These are phyloP conservation scores for Fusarium proliferatum DNA, from an alignment of 2,329 filamentous ascomycete species.

Conservation along the genomic window DNA sequence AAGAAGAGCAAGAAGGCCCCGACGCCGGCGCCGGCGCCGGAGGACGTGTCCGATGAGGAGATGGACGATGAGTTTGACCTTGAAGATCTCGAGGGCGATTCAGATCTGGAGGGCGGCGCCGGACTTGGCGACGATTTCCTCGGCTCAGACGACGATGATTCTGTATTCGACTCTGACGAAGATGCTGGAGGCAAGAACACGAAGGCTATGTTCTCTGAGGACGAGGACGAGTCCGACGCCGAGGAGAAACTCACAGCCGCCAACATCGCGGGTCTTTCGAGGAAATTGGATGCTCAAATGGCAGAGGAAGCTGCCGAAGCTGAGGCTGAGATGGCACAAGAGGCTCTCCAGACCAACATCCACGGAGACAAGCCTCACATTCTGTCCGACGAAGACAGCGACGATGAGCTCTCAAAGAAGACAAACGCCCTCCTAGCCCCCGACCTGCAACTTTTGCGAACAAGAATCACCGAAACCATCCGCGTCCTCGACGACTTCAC, in stretches of 20 bases:
- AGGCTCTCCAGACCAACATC: conserved; percentile 93
- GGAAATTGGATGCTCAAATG: conserved; percentile 81
- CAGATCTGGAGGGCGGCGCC: conserved; percentile 50
- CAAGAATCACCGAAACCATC: conserved; percentile 91
- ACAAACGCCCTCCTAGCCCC: conserved; percentile 78
- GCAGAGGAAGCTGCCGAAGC: conserved; percentile 85
- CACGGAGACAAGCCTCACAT: conserved; percentile 77
- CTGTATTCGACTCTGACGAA: conserved; percentile 79
- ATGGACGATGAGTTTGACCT: conserved; percentile 56
- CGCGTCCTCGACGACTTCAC: conserved; percentile 90
- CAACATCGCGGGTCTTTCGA: conserved; percentile 92
- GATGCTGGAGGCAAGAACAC: conserved; percentile 61
- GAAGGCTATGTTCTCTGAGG: conserved; percentile 88
- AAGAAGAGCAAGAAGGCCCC: conserved; percentile 48
- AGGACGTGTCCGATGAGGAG: conserved; percentile 58
- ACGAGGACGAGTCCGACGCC: conserved; percentile 87
- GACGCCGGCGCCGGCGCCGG: conserved; percentile 57
- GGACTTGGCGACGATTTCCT: conserved; percentile 70
- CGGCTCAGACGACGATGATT: conserved; percentile 66
- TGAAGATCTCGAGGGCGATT: conserved; percentile 59
- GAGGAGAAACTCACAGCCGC: conserved; percentile 94
- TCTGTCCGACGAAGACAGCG: conserved; percentile 71
- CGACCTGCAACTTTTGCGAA: conserved; percentile 88
- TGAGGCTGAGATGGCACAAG: conserved; percentile 86
- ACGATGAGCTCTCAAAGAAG: conserved; percentile 68